phyloP scores from a whole-genome alignment of 768 basidiomycete genomes.

The Suillus subluteus region DNA sequence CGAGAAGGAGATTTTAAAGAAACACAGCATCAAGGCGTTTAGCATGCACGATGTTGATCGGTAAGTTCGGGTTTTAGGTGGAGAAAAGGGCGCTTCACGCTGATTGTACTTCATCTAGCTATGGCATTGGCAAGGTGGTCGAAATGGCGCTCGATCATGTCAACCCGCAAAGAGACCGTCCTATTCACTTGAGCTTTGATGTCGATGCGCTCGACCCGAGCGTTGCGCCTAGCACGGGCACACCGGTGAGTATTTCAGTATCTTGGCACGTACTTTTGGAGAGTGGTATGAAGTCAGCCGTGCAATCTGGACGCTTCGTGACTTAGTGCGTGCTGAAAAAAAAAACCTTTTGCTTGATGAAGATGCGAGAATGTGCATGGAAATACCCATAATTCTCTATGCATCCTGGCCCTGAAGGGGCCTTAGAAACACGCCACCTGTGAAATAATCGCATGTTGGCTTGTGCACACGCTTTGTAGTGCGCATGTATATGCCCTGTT shows the following conservation, averaged over 20 bases:
- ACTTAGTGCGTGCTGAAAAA: too few species aligned
- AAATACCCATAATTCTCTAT: too few species aligned
- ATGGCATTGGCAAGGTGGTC: slow-evolving; percentile 92
- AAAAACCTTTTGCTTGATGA: too few species aligned
- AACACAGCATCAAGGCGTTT: slow-evolving; percentile 83
- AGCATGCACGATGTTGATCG: slow-evolving; percentile 87
- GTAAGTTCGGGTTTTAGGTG: slow-evolving; percentile 52
- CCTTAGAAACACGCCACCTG: not conserved
- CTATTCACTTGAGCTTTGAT: slow-evolving; percentile 96
- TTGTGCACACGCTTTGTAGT: not conserved
- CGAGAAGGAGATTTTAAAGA: slow-evolving; percentile 85
- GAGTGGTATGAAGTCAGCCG: not conserved
- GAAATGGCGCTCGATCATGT: slow-evolving; percentile 97
- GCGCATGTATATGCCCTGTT: not conserved
- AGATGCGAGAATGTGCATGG: not conserved
- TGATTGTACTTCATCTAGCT: slow-evolving; percentile 37
- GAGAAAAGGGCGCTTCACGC: slow-evolving; percentile 60
- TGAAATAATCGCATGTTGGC: not conserved
- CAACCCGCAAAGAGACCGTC: slow-evolving; percentile 79
- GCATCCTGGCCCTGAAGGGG: not conserved
- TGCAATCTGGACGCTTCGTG: not conserved
- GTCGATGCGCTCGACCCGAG: slow-evolving; percentile 93
- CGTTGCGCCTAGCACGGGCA: slow-evolving; percentile 67
- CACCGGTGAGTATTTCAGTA: slow-evolving; percentile 59
- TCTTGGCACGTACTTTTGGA: slow-evolving; percentile 1